Base-by-base conservation (phyloP, 2,329 filamentous ascomycete genomes). In the Diaporthe sp. region DNA sequence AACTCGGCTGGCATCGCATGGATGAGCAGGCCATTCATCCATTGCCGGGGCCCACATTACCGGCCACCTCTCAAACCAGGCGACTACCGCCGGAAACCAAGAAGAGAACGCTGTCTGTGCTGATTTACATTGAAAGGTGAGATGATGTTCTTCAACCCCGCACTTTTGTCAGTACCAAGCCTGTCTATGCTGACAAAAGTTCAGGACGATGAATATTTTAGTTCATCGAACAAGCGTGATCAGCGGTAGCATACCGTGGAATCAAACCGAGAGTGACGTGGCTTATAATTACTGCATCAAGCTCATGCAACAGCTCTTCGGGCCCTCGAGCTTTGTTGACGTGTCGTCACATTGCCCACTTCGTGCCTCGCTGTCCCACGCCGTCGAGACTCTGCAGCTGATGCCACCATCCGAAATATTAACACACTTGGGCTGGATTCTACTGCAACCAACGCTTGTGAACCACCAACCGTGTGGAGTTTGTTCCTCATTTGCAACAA, bases 1-100 rank as follows among this genome's bases (percentile, higher is more conserved):
- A 72, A 30, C 47, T 72, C 17, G 70, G 70, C 22, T 72, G 70
- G 70, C 70, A 72, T 39, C 59, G 70, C n/a, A 47, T 63, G 50
- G 70, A 55, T 32, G 70, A 68, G 15, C 58, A 68, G 10, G 55
- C 44, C 47, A 19, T 50, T 13, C 42, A 61, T 7, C 30, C 42
- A 10, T n/a, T 71, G 17, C n/a, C 69, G 35, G 69, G 69, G 17
- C 42, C 42, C n/a, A 50, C 42, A 22, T 22, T 71, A 59, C 42
- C 69, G 35, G 51, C 39, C 5, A 25, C 47, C 17, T 9, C 42
- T 9, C 55, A 61, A 35, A 17, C 17, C 15, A 56, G 32, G 19
- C 69, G 69, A 17, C 44, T 71, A 15, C 47, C 55, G 32, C 32
- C 44, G 8, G 69, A 71, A 32, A 61, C 44, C 17, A 71, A 71